A percentile compares a stretch with the other conserved stretches of the same genome.
These are phyloP conservation scores for Candida glucosophila DNA, from an alignment of 1,139 yeast species.

Conservation along the genomic window DNA sequence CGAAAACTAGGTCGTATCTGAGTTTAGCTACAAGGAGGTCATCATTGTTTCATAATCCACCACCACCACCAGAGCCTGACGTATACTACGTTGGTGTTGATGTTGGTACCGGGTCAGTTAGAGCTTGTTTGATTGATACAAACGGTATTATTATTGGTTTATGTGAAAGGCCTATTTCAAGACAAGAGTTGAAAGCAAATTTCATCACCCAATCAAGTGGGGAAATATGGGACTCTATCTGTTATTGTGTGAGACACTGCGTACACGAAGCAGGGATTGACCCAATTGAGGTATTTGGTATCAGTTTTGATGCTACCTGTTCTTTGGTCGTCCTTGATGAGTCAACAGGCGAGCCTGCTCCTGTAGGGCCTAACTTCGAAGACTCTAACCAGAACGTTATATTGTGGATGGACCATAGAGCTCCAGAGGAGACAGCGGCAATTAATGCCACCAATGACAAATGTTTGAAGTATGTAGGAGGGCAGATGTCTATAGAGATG, in stretches of 20 bases:
- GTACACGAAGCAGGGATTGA: conserved; percentile 68
- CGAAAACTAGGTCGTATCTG: conserved; percentile 23
- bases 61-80: conserved; percentile 39
- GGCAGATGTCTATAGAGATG: conserved; percentile 97
- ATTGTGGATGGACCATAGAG: conserved; percentile 98
- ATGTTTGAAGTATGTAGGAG: conserved; percentile 87
- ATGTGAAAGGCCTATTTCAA: conserved; percentile 68
- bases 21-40: conserved; percentile 33
- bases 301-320: conserved; percentile 97
- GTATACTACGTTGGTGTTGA: conserved; percentile 85
- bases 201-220: conserved; percentile 77
- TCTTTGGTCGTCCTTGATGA: conserved; percentile 78
- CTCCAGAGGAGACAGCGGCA: conserved; percentile 71
- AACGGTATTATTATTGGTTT: conserved; percentile 76
- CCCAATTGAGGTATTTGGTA: conserved; percentile 61
- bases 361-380: conserved; percentile 85
- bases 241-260: conserved; percentile 71
- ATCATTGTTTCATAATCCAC: conserved; percentile 28
- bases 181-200: conserved; percentile 66
- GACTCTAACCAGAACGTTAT: conserved; percentile 73
- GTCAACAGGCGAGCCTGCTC: conserved; percentile 59
- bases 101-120: conserved; percentile 95
- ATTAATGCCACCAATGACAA: conserved; percentile 77
- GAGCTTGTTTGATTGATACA: conserved; percentile 86
- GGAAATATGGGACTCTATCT: conserved; percentile 90